phyloP scores from a whole-genome alignment of 2,329 filamentous ascomycete species.

The Pyricularia grisea region DNA sequence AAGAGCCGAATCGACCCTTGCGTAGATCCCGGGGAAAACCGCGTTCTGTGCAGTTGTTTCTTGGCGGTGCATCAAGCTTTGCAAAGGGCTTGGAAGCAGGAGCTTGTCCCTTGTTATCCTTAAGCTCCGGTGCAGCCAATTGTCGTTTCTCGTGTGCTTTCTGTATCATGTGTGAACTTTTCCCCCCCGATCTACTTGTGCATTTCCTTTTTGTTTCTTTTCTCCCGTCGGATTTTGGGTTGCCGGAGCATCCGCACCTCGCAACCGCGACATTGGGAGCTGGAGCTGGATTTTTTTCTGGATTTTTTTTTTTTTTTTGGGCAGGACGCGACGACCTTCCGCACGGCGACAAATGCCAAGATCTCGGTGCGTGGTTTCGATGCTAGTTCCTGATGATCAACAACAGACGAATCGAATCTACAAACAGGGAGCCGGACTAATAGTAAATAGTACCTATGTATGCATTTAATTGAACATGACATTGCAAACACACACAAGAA shows the following conservation, averaged over 20 bases:
- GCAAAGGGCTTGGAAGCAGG: not conserved
- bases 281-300: too few species aligned
- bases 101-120: not conserved
- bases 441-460: too few species aligned
- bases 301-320: too few species aligned
- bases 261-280: not conserved
- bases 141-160: not conserved
- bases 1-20: not conserved
- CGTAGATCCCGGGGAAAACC: constrained; percentile 5
- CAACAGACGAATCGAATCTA: not conserved
- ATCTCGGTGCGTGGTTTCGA: not conserved
- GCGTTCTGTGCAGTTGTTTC: not conserved
- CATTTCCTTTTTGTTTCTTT: not conserved
- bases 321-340: not conserved
- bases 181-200: not conserved
- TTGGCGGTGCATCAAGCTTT: constrained; percentile 2
- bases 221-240: not conserved
- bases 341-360: not conserved
- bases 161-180: not conserved
- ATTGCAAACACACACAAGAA: not conserved
- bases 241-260: not conserved
- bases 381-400: not conserved
- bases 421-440: not conserved
- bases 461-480: not conserved
- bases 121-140: not conserved